Percentiles rank a stretch among this genome's conserved stretches.
These are phyloP conservation scores for Lactifluus volemus DNA, from an alignment of 768 basidiomycete genomes.

Conservation along the genomic window DNA sequence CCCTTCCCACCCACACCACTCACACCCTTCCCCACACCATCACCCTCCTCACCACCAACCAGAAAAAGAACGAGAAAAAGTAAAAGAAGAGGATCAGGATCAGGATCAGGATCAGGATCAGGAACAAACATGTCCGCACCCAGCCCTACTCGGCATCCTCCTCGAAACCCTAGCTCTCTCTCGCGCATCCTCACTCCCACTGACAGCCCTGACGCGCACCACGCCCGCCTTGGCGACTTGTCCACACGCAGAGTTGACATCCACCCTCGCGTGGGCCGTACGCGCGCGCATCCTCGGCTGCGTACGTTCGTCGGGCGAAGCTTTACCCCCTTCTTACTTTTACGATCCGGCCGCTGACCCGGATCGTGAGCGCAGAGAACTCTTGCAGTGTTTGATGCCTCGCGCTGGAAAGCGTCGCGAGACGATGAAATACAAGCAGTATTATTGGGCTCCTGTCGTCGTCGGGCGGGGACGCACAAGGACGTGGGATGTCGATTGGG, in stretches of 20 bases:
- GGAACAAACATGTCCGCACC: constrained; percentile 10
- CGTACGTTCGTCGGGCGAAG: constrained; percentile 13
- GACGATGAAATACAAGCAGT: constrained; percentile 81
- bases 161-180: constrained; percentile 17
- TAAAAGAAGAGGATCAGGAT: too few species aligned
- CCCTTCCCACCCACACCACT: too few species aligned
- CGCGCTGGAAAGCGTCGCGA: constrained; percentile 62
- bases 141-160: constrained; percentile 13
- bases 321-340: constrained; percentile 15
- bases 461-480: constrained; percentile 12
- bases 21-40: too few species aligned
- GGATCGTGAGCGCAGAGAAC: constrained; percentile 15
- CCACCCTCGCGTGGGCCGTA: constrained; percentile 17
- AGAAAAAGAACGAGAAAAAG: too few species aligned
- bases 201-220: constrained; percentile 1
- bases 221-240: not conserved
- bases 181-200: constrained; percentile 16
- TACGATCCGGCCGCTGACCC: constrained; percentile 13
- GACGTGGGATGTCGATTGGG: constrained; percentile 21
- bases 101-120: too few species aligned
- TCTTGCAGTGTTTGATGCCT: constrained; percentile 27
- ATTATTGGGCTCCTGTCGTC: constrained; percentile 63
- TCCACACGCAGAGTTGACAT: not conserved
- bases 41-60: too few species aligned
- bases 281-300: constrained; percentile 6